A percentile compares a stretch with the other conserved stretches of the same genome.
phyloP scores from a whole-genome alignment of 768 basidiomycete genomes.

The Phlegmacium glaucopus region DNA sequence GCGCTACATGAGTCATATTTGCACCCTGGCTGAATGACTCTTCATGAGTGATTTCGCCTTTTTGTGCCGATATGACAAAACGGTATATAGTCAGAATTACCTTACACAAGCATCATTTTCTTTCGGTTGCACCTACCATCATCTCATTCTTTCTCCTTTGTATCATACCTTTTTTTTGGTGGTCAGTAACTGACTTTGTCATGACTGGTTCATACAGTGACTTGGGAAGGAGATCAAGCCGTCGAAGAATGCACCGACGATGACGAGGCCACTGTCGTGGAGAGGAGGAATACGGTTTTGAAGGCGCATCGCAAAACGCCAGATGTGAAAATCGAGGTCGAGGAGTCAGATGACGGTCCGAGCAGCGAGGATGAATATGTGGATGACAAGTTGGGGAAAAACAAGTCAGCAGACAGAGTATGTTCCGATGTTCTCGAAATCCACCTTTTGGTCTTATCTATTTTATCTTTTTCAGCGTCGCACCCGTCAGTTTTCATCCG shows the following conservation, averaged over 20 bases:
- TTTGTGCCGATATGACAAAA: conserved; percentile 4
- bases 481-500: conserved; percentile 30
- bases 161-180: background rate
- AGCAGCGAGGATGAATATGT: conserved; percentile 75
- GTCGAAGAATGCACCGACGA: conserved; percentile 40
- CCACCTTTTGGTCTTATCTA: conserved; percentile 1
- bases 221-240: conserved; percentile 68
- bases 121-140: background rate
- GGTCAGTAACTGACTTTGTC: conserved; percentile 7
- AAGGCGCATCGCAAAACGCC: conserved; percentile 19
- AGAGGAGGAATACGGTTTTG: conserved; percentile 29
- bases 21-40: conserved; percentile 8
- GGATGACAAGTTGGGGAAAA: conserved; percentile 36
- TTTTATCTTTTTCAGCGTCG: conserved; percentile 9
- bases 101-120: background rate
- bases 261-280: conserved; percentile 20
- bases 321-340: conserved; percentile 19
- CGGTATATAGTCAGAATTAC: too few relatives aligned
- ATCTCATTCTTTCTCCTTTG: conserved; percentile 5
- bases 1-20: conserved; percentile 16
- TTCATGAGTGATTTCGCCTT: conserved; percentile 1
- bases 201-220: conserved; percentile 40
- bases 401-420: conserved; percentile 38
- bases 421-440: conserved; percentile 20
- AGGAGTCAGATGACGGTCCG: conserved; percentile 47